Evolutionary conservation across 83 land plant genomes (phyloP).

Genomic region (Picea abies): DNA sequence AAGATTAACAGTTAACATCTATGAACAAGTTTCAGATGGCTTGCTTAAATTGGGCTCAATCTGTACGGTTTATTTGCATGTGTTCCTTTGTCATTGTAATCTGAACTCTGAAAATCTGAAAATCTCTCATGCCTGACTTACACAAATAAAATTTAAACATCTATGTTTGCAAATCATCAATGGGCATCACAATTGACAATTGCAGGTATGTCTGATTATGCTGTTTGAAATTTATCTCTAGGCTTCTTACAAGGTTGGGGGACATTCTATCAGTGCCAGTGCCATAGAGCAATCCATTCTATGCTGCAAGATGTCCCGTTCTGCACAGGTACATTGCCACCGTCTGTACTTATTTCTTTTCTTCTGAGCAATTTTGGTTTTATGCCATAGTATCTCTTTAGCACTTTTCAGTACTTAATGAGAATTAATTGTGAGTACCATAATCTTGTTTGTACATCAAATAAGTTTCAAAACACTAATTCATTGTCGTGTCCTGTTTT

Average conservation of each 20-base stretch:
- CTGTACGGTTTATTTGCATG: not conserved
- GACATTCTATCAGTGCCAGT: conserved; percentile 78
- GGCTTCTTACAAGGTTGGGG: conserved; percentile 97
- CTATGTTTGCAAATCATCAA: not conserved
- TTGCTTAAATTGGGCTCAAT: not conserved
- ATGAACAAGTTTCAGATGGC: not conserved
- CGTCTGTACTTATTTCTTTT: not conserved
- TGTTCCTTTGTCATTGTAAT: not conserved
- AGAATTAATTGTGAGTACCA: not conserved
- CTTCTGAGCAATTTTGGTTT: not conserved
- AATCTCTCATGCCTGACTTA: not conserved
- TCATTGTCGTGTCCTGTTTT: not conserved
- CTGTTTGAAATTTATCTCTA: conserved; percentile 30
- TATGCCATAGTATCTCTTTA: not conserved
- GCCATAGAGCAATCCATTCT: conserved; percentile 83
- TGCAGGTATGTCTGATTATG: not conserved
- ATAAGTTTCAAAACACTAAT: conserved; percentile 3
- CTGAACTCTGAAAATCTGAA: not conserved
- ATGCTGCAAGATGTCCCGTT: conserved; percentile 65
- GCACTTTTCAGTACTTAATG: not conserved
- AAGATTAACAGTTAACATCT: not conserved
- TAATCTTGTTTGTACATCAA: not conserved
- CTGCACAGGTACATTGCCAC: conserved; percentile 51
- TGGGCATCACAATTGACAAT: conserved; percentile 4
- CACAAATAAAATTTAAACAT: not conserved